Evolutionary conservation across 768 basidiomycete genomes (phyloP).

Genomic region (Termitomyces eurrhizus): DNA sequence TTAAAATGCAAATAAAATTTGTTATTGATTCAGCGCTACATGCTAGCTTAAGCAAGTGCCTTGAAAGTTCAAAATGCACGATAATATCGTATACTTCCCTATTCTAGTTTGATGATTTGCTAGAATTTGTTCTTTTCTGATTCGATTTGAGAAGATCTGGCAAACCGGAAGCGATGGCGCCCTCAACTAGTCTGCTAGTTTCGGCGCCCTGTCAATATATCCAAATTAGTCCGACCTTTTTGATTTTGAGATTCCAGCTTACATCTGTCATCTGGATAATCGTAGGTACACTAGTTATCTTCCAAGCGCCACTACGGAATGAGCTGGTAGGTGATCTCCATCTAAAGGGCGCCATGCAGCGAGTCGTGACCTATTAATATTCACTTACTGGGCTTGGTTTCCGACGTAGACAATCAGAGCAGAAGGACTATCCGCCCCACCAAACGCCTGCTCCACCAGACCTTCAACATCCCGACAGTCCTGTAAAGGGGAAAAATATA

Average conservation of each 20-base stretch:
- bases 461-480: conserved; percentile 66
- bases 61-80: background rate
- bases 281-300: conserved; percentile 57
- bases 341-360: conserved; percentile 35
- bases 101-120: background rate
- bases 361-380: background rate
- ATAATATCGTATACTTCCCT: background rate
- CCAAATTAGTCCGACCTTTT: background rate
- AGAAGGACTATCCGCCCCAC: conserved; percentile 36
- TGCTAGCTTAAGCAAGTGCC: background rate
- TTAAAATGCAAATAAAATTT: background rate
- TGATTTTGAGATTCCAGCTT: conserved; percentile 6
- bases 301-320: conserved; percentile 63
- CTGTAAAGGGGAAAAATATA: conserved; percentile 22
- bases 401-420: conserved; percentile 71
- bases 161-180: conserved; percentile 30
- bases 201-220: conserved; percentile 31
- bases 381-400: conserved; percentile 53
- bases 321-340: conserved; percentile 61
- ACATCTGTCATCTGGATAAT: conserved; percentile 60
- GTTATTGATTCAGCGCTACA: background rate
- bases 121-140: background rate
- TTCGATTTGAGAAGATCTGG: conserved; percentile 21
- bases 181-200: conserved; percentile 39
- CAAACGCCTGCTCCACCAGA: conserved; percentile 49